Evolutionary conservation across 1,284 basidiomycete species (phyloP), one percentile per base, ranked within the genome.

Genomic region (Cystobasidium slooffiae): DNA sequence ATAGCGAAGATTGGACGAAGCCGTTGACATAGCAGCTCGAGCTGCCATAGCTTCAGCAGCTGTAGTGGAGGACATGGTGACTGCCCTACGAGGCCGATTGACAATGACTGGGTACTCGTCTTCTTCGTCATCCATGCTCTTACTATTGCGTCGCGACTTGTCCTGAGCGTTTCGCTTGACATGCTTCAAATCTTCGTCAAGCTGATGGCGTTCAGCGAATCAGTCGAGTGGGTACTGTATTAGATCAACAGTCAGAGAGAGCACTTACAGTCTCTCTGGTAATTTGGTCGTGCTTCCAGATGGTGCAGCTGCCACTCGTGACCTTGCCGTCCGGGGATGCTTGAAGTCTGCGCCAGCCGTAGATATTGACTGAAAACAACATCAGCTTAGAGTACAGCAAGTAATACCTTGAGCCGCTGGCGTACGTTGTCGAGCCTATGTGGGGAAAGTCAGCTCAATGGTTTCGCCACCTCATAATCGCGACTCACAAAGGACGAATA

Each of bases 121-220:
- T 3, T 8, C 31, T 16, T 66, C 64, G 64, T 66, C 64, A 22
- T 66, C 64, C 1, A 24, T 43, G 51, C 49, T 18, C 20, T 53
- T 66, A 41, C 49, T 66, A 37, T 66, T 66, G 16, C 64, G 31
- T 41, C 64, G 64, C 10, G 64, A 37, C 52, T 73, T 73, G 43
- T 73, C 70, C 14, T 46, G 49, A 2, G 70, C 70, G 44, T 73
- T 73, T 41, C 70, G 62, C 62, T 73, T 73, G 7, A 73, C 63
- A 31, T 49, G 41, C 47, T 56, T 66, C 24, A 73, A 43, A 7
- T 73, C 63, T 8, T 56, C 63, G 7, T 73, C 70, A n/a, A 63
- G 62, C 70, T 72, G 49, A n/a, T n/a, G n/a, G n/a, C n/a, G n/a
- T n/a, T n/a, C n/a, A n/a, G n/a, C n/a, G n/a, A n/a, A n/a, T n/a